Percentiles rank a stretch among this genome's conserved stretches.
These are phyloP conservation scores for Mycena filopes DNA, from an alignment of 768 basidiomycete genomes.

Conservation along the genomic window DNA sequence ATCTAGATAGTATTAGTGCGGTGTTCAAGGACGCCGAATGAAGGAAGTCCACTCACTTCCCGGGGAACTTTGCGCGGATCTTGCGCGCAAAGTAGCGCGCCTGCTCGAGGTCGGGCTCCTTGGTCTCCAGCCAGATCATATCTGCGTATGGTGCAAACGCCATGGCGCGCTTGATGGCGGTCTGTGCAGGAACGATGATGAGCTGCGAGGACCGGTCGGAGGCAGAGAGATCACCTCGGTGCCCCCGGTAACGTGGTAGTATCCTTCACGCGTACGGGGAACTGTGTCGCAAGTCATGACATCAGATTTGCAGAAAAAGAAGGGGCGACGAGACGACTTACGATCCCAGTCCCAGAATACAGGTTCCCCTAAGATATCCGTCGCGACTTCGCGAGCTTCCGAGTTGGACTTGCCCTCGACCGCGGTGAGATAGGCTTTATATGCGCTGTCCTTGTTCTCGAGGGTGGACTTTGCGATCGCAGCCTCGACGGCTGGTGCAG, in stretches of 20 bases:
- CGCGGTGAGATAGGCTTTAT: slow-evolving; percentile 67
- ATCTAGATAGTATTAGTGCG: slow-evolving; percentile 51
- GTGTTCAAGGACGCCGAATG: not conserved
- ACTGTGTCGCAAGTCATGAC: slow-evolving; percentile 53
- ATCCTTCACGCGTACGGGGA: slow-evolving; percentile 90
- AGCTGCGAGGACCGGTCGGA: slow-evolving; percentile 1
- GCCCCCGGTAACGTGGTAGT: slow-evolving; percentile 88
- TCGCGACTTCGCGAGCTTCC: slow-evolving; percentile 79
- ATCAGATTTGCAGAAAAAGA: slow-evolving; percentile 7
- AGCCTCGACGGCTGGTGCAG: slow-evolving; percentile 62
- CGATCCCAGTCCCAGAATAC: slow-evolving; percentile 94
- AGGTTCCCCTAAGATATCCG: slow-evolving; percentile 72
- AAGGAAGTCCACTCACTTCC: slow-evolving; percentile 59
- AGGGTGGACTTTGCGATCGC: slow-evolving; percentile 64
- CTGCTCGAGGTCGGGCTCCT: slow-evolving; percentile 83
- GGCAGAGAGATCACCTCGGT: slow-evolving; percentile 58
- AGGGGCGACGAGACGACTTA: slow-evolving; percentile 49
- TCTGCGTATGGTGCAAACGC: slow-evolving; percentile 90
- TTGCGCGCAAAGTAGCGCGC: slow-evolving; percentile 81
- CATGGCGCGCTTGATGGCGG: slow-evolving; percentile 83
- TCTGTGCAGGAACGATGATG: slow-evolving; percentile 44
- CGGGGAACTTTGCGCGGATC: slow-evolving; percentile 77
- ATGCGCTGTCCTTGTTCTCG: slow-evolving; percentile 63
- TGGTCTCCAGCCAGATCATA: slow-evolving; percentile 94
- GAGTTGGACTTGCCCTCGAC: slow-evolving; percentile 74